Conservation (phyloP, 495 filamentous ascomycete genomes). For the Aspergillus cavernicola region DNA sequence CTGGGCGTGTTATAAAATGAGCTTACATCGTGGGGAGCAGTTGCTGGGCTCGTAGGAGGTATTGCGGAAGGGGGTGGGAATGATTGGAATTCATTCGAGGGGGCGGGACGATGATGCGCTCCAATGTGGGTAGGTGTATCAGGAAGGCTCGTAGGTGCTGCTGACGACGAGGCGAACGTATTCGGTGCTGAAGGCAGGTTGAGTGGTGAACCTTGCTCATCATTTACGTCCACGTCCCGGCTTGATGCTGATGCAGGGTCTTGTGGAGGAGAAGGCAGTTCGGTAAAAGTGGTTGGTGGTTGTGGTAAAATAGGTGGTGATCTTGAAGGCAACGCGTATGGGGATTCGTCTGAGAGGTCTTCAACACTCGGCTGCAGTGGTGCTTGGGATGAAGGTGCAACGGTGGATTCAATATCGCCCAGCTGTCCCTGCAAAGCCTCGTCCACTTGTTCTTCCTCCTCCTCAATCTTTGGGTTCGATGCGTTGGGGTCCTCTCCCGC, state of each 20-base stretch:
- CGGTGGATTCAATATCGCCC: neutral
- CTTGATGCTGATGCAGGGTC: constrained; percentile 20
- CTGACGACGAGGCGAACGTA: constrained; percentile 29
- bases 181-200: constrained; percentile 41
- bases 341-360: constrained; percentile 47
- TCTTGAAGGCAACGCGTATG: constrained; percentile 44
- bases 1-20: constrained; percentile 31
- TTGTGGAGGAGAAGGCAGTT: constrained; percentile 24
- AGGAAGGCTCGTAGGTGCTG: constrained; percentile 31
- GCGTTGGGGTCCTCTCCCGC: constrained; percentile 91
- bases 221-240: constrained; percentile 20
- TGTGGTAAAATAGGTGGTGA: constrained; percentile 39
- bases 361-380: constrained; percentile 57
- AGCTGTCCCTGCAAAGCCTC: neutral
- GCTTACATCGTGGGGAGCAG: constrained; percentile 27
- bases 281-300: constrained; percentile 24
- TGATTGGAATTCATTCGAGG: constrained; percentile 39
- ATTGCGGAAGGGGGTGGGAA: constrained; percentile 41
- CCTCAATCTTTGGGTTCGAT: constrained; percentile 67
- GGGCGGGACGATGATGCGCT: constrained; percentile 11
- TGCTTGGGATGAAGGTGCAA: neutral
- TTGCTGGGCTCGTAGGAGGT: constrained; percentile 19
- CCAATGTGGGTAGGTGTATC: constrained; percentile 33
- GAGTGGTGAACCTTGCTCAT: constrained; percentile 17
- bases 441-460: constrained; percentile 23